These are phyloP conservation scores for Pyricularia sp. DNA, from an alignment of 2,329 filamentous ascomycete species.

Conservation along the genomic window DNA sequence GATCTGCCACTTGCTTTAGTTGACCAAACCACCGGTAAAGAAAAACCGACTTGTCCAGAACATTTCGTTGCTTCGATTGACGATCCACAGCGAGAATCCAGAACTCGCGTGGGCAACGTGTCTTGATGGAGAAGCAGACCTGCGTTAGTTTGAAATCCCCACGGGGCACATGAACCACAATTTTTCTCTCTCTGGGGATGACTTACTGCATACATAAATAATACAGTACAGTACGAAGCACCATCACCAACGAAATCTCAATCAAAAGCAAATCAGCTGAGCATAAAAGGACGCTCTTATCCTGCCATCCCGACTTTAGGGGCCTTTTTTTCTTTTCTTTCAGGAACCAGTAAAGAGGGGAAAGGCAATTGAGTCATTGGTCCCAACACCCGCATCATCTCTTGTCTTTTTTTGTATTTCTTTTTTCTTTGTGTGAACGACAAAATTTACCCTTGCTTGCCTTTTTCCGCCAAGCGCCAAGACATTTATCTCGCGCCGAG, in stretches of 20 bases:
- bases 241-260: too few species aligned
- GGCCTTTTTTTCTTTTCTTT: background rate
- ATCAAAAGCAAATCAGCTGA: background rate
- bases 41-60: background rate
- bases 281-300: background rate
- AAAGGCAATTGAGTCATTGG: background rate
- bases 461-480: background rate
- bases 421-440: background rate
- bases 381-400: background rate
- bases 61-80: background rate
- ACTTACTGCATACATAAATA: too few species aligned
- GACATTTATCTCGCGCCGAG: background rate
- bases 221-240: too few species aligned
- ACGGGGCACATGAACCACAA: background rate
- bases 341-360: background rate
- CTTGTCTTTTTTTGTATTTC: background rate
- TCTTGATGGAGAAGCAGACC: too few species aligned
- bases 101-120: background rate
- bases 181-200: background rate
- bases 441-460: background rate
- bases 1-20: background rate
- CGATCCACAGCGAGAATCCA: background rate
- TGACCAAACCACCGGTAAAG: background rate
- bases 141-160: too few species aligned
- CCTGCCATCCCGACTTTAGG: too few species aligned